A percentile compares a stretch with the other conserved stretches of the same genome.
Conservation (phyloP, 805 yeast genomes). For the Phaffomyces opuntiae region DNA sequence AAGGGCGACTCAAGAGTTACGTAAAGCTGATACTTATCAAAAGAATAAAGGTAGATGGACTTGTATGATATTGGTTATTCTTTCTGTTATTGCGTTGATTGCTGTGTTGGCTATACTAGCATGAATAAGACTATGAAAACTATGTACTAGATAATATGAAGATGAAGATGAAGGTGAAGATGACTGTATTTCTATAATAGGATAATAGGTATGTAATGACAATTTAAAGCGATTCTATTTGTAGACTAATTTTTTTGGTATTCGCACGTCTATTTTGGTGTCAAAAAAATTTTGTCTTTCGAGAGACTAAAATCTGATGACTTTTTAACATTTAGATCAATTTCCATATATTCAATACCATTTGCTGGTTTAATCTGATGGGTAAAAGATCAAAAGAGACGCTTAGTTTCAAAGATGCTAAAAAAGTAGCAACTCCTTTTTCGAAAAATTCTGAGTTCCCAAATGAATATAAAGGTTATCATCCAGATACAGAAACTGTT, state of each 20-base stretch:
- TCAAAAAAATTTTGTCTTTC: slow-evolving; percentile 1
- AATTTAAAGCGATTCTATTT: background rate
- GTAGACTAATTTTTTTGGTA: background rate
- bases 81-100: slow-evolving; percentile 52
- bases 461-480: slow-evolving; percentile 11
- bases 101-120: slow-evolving; percentile 43
- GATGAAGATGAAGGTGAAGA: background rate
- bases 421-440: background rate
- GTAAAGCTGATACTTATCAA: slow-evolving; percentile 72
- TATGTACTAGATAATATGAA: no score
- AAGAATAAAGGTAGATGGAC: slow-evolving; percentile 65
- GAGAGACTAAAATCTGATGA: background rate
- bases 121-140: background rate
- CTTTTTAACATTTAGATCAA: background rate
- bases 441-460: slow-evolving; percentile 1
- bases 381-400: slow-evolving; percentile 2
- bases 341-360: no score
- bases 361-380: background rate
- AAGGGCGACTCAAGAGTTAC: slow-evolving; percentile 63
- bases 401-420: background rate
- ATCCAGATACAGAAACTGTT: slow-evolving; percentile 1
- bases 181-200: background rate
- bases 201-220: background rate
- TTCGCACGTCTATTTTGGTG: slow-evolving; percentile 2
- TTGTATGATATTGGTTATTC: slow-evolving; percentile 52